Conservation (phyloP, 2,329 filamentous ascomycete genomes). For the Penicillium sp. region DNA sequence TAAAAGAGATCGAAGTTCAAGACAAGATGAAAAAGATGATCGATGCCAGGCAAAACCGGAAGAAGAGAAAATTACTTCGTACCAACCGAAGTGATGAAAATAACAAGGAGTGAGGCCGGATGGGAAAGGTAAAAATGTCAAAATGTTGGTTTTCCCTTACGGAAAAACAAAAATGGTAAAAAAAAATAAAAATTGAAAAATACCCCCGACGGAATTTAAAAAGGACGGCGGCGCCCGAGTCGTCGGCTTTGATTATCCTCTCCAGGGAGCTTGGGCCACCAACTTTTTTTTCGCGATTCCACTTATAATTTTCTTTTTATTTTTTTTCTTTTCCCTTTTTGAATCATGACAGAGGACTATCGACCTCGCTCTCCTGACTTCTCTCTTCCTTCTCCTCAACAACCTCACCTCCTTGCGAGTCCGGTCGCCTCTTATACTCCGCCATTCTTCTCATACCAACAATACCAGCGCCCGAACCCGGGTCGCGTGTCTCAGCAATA, state of each 20-base stretch:
- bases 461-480: background rate
- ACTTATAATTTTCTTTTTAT: constrained; percentile 1
- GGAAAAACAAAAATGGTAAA: background rate
- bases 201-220: constrained; percentile 32
- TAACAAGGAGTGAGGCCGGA: background rate
- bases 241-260: constrained; percentile 8
- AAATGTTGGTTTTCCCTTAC: background rate
- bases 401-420: constrained; percentile 13
- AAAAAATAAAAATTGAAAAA: constrained; percentile 11
- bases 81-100: background rate
- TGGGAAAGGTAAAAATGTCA: background rate
- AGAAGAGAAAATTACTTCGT: background rate
- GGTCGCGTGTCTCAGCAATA: constrained; percentile 36
- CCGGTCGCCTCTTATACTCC: constrained; percentile 15
- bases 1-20: background rate
- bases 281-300: constrained; percentile 9
- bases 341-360: constrained; percentile 47
- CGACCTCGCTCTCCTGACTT: constrained; percentile 51
- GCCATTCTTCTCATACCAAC: constrained; percentile 17
- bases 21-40: background rate
- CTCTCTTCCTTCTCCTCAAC: constrained; percentile 45
- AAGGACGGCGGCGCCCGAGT: constrained; percentile 30
- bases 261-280: constrained; percentile 20
- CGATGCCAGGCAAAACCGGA: background rate
- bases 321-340: constrained; percentile 4